Base-by-base conservation (phyloP, 176 grass and related monocot species). In the Carex scoparia region DNA sequence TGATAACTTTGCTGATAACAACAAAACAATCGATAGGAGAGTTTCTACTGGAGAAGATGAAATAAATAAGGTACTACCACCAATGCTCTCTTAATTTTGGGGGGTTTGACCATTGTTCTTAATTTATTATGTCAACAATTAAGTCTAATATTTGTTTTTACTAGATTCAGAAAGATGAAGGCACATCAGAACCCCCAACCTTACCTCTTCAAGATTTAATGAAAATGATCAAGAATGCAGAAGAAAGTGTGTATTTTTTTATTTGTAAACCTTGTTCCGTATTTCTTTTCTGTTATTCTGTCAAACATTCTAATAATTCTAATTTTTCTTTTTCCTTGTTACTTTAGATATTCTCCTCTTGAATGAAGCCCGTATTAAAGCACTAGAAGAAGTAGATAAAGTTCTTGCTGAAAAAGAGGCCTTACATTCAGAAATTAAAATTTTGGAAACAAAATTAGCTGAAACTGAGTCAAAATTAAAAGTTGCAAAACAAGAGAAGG, bases 321-420 rank as follows among this genome's bases (percentile, higher is more conserved):
- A 37, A 83, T 81, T 65, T 55, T 19, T 78, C 32, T 82, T 86
- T 46, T 77, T 31, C 3, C 37, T 84, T 60, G 69, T 88, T 73
- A 76, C 54, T 61, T 87, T 90, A 98, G 95, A 98, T 93, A 92
- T 95, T 89, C 80, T 94, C 84, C 91, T 93, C 89, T 84, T 98
- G 78, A 98, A 98, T 93, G 86, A 95, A 90, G 95, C 93, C 85
- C 92, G 89, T 79, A 68, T 95, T 84, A 74, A 85, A 75, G 86
- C 93, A 80, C 70, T 95, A 71, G 88, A 90, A 88, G 83, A 66
- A 84, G 64, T 91, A 84, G 92, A 95, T 38, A 98, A 88, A 91
- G 65, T 98, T 93, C 83, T 91, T 84, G 87, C 86, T 86, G 95
- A 98, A 84, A 98, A 98, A 62, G 93, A 94, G 82, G 79, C 85